Base-by-base conservation (phyloP, 176 grass and related monocot species). In the Eragrostis curvula region DNA sequence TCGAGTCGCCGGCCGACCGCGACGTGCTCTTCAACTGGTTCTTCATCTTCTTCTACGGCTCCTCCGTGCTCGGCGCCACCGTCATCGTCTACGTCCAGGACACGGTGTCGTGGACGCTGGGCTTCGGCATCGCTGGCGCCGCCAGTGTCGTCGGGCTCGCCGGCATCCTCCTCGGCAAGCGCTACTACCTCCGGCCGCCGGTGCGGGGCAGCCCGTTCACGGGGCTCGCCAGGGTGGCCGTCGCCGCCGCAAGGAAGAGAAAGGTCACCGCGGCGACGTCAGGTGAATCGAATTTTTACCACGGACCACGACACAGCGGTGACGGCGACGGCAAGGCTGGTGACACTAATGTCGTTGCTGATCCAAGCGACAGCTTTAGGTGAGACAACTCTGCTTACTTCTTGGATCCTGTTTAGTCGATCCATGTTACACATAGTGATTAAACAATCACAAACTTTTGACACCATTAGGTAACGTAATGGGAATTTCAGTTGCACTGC, bases 21-120 rank as follows among this genome's bases (percentile, higher is more conserved):
- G 87, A 91, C 50, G 63, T 94, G 55, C 91, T 75, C 63, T 94
- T 97, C 87, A 94, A 92, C 79, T 97, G 89, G 91, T 97, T 87
- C 85, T 94, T 92, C 85, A 88, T 94, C 58, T 83, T 85, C 65
- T 3, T 94, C 23, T 92, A 93, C 66, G 51, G 58, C 0, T 76
- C 91, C 7, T 5, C 85, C 20, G 77, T 97, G 18, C 20, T 85
- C 5, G 89, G 83, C 14, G 42, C 76, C 10, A 97, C 94, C 5
- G 71, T 85, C 3, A 79, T 94, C 24, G 91, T 92, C 63, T 92
- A 94, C 77, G 40, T 97, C 64, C 87, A 97, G 81, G 91, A 92
- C 70, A 49, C 40, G 0, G 75, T 94, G 53, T 81, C 87, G 14
- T 97, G 94, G 94, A 44, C 59, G 48, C 59, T 90, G 20, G 91